Percentiles rank a stretch among this genome's conserved stretches.
These are phyloP conservation scores for Cryptococcus sp. DNA, from an alignment of 1,284 basidiomycete species.

Conservation along the genomic window DNA sequence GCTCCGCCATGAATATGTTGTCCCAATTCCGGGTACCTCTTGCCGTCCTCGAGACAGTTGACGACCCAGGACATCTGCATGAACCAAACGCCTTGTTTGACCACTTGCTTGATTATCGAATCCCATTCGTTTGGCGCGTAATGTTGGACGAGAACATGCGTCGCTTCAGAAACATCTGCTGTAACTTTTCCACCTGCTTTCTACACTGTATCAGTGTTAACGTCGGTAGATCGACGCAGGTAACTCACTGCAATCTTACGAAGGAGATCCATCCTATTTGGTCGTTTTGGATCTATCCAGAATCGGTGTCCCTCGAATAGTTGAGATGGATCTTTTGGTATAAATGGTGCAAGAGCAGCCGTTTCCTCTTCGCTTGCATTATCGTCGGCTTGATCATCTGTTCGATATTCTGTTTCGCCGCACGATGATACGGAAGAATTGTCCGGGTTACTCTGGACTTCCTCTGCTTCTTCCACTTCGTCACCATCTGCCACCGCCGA, in stretches of 20 bases:
- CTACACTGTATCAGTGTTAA: background rate
- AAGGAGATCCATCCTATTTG: constrained; percentile 6
- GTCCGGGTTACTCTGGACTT: background rate
- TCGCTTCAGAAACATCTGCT: constrained; percentile 2
- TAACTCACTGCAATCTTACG: constrained; percentile 6
- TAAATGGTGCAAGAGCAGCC: background rate
- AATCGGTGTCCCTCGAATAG: constrained; percentile 7
- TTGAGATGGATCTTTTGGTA: background rate
- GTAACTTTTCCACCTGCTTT: constrained; percentile 6
- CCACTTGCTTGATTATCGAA: background rate
- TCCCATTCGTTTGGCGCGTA: constrained; percentile 1
- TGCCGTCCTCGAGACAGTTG: constrained; percentile 2
- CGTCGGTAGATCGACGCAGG: background rate
- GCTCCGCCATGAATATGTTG: background rate
- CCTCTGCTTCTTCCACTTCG: background rate
- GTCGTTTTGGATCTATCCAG: constrained; percentile 7
- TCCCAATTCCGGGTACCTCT: constrained; percentile 1
- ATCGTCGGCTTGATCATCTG: too few relatives aligned
- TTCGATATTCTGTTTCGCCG: background rate
- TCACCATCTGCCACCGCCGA: too few relatives aligned
- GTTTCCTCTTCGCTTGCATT: background rate
- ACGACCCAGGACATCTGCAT: constrained; percentile 5
- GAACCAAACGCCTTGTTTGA: constrained; percentile 5
- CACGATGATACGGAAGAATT: background rate
- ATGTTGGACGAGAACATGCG: constrained; percentile 11